Evolutionary conservation across 345 rosid species (phyloP), one percentile per base, ranked within the genome.

Genomic region (Brassica rapa): DNA sequence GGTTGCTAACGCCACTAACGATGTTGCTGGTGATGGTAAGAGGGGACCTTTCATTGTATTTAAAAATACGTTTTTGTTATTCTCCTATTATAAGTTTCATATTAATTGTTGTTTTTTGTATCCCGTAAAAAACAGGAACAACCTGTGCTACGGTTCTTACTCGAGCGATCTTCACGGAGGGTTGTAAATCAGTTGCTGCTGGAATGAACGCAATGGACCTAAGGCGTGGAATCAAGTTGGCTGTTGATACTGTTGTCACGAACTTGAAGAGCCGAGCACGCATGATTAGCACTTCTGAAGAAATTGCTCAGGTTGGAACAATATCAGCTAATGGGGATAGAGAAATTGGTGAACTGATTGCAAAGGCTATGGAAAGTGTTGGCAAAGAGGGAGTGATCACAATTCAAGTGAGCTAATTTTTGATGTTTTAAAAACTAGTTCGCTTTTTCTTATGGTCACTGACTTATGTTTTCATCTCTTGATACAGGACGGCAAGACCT

Each of bases 351-450:
- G 98, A 95, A 73, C 75, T 95, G 75, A 95, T 95, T 64, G 99
- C 99, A 16, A 95, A 93, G 77, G 99, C 99, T 21, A 95, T 95
- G 99, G 99, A 95, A 81, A 95, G 92, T 77, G 99, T 95, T 4
- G 99, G 99, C 77, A 95, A 95, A 81, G 99, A 95, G 84, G 99
- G 99, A 78, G 99, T 95, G 5, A 95, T 95, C 74, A 93, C 99
- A 29, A 95, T 95, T 70, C 90, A 89, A 55, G 99, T 95, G 78
- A 86, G 92, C 74, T 78, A 4, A 46, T 1, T 66, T 7, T 5
- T 32, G 24, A 9, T 37, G 16, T 39, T 41, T 43, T 46, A 0
- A 2, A n/a, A 6, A 0, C 33, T 55, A 41, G 49, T n/a, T 46
- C 16, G 11, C 67, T 62, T 21, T 72, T 12, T 66, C 27, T 3